Percentiles rank a stretch among this genome's conserved stretches.
Conservation (phyloP, 75 land plant species). For the Isoetes taiwanensis region DNA sequence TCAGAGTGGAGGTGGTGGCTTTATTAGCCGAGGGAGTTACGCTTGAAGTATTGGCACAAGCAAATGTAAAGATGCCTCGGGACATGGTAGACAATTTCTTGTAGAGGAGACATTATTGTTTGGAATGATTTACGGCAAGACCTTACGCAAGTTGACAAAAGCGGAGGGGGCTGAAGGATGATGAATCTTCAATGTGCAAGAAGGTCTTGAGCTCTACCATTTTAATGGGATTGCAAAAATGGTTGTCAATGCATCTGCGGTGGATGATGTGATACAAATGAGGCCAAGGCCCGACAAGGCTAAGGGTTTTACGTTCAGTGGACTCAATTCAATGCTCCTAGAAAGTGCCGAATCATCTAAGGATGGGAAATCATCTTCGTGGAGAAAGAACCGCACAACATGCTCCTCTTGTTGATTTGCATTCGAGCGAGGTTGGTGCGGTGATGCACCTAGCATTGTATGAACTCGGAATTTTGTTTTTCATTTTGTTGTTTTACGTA, state of each 20-base stretch:
- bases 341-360: no score
- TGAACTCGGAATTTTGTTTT: no score
- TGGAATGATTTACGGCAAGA: constrained; percentile 98
- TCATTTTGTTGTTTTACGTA: no score
- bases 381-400: constrained; percentile 61
- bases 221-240: constrained; percentile 97
- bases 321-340: no score
- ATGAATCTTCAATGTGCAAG: constrained; percentile 48
- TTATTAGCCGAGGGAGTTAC: constrained; percentile 69
- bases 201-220: constrained; percentile 80
- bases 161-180: constrained; percentile 75
- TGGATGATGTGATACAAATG: constrained; percentile 46
- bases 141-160: constrained; percentile 62
- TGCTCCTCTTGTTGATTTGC: constrained; percentile 89
- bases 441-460: constrained; percentile 92
- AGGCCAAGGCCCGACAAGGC: constrained; percentile 66
- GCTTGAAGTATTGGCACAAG: constrained; percentile 56
- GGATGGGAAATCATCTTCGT: no score
- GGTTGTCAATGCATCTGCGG: constrained; percentile 36
- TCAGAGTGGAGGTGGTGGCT: constrained; percentile 97
- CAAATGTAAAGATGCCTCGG: constrained; percentile 48
- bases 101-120: constrained; percentile 60
- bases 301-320: constrained; percentile 44
- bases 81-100: constrained; percentile 52
- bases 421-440: constrained; percentile 84